Evolutionary conservation across 495 filamentous ascomycete species (phyloP).

Genomic region (Lineolata rhizophorae): DNA sequence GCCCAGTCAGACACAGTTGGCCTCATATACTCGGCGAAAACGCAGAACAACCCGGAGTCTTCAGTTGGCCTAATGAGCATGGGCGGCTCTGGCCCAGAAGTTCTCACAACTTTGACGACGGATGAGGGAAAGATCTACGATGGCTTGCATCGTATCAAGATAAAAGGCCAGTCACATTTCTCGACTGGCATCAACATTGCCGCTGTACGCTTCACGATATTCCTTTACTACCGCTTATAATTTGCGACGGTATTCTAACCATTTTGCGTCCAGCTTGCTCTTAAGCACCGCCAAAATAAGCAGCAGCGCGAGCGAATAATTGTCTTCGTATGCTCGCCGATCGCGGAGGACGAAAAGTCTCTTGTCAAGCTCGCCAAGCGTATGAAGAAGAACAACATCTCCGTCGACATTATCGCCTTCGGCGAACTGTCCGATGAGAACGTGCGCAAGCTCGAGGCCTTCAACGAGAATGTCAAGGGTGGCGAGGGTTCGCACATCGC

Average conservation of each 20-base stretch:
- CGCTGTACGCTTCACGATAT: constrained; percentile 37
- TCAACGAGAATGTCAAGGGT: constrained; percentile 78
- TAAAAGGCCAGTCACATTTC: constrained; percentile 65
- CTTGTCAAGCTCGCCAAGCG: constrained; percentile 82
- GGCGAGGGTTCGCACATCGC: constrained; percentile 78
- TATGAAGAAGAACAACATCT: constrained; percentile 93
- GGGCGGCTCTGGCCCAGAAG: constrained; percentile 91
- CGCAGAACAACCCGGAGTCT: constrained; percentile 83
- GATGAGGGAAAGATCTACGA: constrained; percentile 90
- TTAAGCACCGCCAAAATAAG: constrained; percentile 96
- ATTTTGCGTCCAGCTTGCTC: constrained; percentile 55
- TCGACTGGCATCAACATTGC: constrained; percentile 89
- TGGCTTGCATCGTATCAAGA: constrained; percentile 85
- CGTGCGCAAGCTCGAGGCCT: constrained; percentile 76
- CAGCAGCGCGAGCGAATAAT: constrained; percentile 86
- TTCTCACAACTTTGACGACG: constrained; percentile 82
- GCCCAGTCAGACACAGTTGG: constrained; percentile 87
- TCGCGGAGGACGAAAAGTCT: constrained; percentile 70
- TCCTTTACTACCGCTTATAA: constrained; percentile 1
- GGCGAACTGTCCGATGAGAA: constrained; percentile 82
- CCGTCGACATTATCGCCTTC: constrained; percentile 83
- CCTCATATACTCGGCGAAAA: constrained; percentile 85
- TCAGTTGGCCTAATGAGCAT: constrained; percentile 97
- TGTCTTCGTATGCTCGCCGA: constrained; percentile 82
- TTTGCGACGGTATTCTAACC: constrained; percentile 1